These are phyloP conservation scores for Exophiala xenobiotica DNA, from an alignment of 2,329 filamentous ascomycete species.

Conservation along the genomic window DNA sequence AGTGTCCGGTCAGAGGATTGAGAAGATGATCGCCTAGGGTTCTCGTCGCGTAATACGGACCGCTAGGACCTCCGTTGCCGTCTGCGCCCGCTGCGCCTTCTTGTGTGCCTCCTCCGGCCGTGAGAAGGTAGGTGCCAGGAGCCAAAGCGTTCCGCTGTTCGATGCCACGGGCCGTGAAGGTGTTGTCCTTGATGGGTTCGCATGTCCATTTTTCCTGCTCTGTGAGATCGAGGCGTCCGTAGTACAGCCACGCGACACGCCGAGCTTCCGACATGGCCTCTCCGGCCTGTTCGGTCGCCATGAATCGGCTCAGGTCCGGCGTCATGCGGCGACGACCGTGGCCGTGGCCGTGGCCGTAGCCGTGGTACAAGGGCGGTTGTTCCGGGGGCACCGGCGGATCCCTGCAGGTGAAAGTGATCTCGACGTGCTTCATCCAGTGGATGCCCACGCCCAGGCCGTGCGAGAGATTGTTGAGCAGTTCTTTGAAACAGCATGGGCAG, in stretches of 20 bases:
- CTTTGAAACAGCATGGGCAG: conserved; percentile 18
- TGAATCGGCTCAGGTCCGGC: conserved; percentile 1
- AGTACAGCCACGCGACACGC: conserved; percentile 14
- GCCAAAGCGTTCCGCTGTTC: no score
- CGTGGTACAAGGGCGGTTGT: no score
- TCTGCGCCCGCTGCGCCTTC: no score
- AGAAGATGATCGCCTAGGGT: no score
- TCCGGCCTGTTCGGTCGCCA: not conserved
- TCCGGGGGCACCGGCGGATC: no score
- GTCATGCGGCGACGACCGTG: not conserved
- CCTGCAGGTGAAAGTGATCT: conserved; percentile 9
- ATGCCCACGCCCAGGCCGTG: conserved; percentile 22
- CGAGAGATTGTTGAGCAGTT: conserved; percentile 16
- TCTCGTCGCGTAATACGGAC: no score
- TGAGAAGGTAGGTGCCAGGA: no score
- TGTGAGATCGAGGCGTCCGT: conserved; percentile 12
- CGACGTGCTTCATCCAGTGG: conserved; percentile 20
- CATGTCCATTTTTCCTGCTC: conserved; percentile 15
- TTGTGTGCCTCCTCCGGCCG: no score
- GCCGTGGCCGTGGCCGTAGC: not conserved
- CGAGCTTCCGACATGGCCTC: conserved; percentile 7
- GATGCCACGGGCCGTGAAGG: not conserved
- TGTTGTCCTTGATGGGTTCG: not conserved
- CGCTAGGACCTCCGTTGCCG: no score
- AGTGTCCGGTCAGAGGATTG: not conserved